phyloP scores from a whole-genome alignment of 208 protist genomes.

The Trypanosoma platydactyli region DNA sequence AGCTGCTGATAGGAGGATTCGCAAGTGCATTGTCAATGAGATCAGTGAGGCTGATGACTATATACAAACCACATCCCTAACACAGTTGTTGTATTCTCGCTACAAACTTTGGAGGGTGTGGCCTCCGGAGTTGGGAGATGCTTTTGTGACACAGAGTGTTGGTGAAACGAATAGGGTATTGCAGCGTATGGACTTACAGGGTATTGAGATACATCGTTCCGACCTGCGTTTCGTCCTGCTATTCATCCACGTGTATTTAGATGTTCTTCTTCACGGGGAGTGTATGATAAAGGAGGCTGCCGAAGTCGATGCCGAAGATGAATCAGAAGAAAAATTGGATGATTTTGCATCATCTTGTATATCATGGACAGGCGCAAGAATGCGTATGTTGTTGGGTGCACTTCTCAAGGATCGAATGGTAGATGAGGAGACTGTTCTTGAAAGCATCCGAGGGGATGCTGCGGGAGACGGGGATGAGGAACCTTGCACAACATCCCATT shows the following conservation, averaged over 20 bases:
- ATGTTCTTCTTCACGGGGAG: slow-evolving; percentile 35
- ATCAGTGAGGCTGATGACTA: slow-evolving; percentile 20
- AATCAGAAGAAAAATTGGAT: background rate
- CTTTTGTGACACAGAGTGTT: slow-evolving; percentile 25
- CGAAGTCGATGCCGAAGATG: slow-evolving; percentile 10
- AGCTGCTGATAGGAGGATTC: background rate
- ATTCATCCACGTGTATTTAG: slow-evolving; percentile 55
- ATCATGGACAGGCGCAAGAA: background rate
- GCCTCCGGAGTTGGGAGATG: slow-evolving; percentile 4
- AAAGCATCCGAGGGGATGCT: background rate
- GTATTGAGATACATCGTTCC: slow-evolving; percentile 40
- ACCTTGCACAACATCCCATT: slow-evolving; percentile 1
- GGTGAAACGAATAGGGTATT: slow-evolving; percentile 31
- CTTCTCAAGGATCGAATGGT: slow-evolving; percentile 6
- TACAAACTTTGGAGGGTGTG: slow-evolving; percentile 20
- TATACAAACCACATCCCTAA: slow-evolving; percentile 7
- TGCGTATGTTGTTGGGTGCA: background rate
- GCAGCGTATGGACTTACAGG: slow-evolving; percentile 37
- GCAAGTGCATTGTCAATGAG: background rate
- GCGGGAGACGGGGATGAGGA: too few relatives aligned
- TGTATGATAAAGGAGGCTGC: slow-evolving; percentile 32
- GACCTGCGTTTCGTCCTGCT: slow-evolving; percentile 53
- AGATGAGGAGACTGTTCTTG: background rate
- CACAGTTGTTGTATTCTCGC: background rate
- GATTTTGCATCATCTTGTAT: background rate